Evolutionary conservation across 768 basidiomycete genomes (phyloP), one percentile per base, ranked within the genome.

Genomic region (Auriscalpium microsporum): DNA sequence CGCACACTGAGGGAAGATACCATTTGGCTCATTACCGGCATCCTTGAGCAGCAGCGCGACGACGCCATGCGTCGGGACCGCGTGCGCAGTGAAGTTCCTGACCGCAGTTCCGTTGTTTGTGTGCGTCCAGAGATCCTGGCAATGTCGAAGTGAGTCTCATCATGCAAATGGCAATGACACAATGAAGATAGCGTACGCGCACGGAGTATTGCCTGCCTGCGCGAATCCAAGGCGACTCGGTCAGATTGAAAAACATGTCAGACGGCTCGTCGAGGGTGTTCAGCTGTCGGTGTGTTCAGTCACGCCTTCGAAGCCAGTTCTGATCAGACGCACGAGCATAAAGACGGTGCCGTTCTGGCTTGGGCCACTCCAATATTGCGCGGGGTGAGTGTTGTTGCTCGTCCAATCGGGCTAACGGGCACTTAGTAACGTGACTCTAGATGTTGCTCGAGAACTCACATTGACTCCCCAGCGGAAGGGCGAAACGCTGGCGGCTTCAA

Each of bases 401-500:
- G 68, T 68, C 62, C 66, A 73, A 59, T 72, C 63, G n/a, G 72
- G 66, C 71, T 74, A 53, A 10, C n/a, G 11, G 17, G 9, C n/a
- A 42, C 28, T 28, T 10, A 16, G 8, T 5, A 14, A 38, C 14
- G 35, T 8, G 36, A 48, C 37, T 4, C 44, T 11, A 16, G 8
- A 28, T 28, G 28, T 28, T 28, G 28, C 28, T 28, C 13, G 56
- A 23, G 58, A 9, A 65, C 81, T 53, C 58, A 86, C 84, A 60
- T 84, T 83, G 57, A 83, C 65, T 4, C 83, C 83, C 82, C 83
- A 85, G 57, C 81, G 70, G 73, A 86, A 86, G 3, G 85, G 84
- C 11, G 82, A 78, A 53, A 86, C 75, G 54, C 77, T 77, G 16
- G 76, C 77, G 4, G 84, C 84, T 19, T 80, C 69, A 3, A 79